These are phyloP conservation scores for Canariomyces notabilis DNA, from an alignment of 2,329 filamentous ascomycete genomes.

Conservation along the genomic window DNA sequence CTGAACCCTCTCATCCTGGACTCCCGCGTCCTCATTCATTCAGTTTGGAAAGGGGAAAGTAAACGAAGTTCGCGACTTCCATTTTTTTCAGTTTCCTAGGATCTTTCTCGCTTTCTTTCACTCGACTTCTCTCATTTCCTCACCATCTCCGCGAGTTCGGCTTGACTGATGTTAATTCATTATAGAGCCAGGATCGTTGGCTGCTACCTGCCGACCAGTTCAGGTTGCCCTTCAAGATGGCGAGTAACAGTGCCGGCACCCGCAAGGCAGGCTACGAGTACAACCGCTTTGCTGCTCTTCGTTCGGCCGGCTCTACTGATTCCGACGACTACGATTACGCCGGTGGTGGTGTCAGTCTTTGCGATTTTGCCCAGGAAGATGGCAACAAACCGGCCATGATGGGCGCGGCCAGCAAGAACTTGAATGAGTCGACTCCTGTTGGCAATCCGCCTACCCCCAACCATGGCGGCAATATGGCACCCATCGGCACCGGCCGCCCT, in stretches of 20 bases:
- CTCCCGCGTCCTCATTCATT: too few relatives aligned
- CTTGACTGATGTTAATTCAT: slow-evolving; percentile 2
- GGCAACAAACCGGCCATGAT: not conserved
- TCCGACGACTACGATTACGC: slow-evolving; percentile 8
- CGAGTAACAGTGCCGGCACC: not conserved
- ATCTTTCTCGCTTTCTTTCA: too few relatives aligned
- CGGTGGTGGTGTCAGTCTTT: slow-evolving; percentile 15
- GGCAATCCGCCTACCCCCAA: not conserved
- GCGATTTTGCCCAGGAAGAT: slow-evolving; percentile 12
- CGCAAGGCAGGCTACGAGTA: not conserved
- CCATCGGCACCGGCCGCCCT: slow-evolving; percentile 11
- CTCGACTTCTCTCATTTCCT: too few relatives aligned
- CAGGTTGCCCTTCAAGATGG: not conserved
- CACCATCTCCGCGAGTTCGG: not conserved
- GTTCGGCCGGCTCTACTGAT: not conserved
- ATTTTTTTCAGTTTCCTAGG: too few relatives aligned
- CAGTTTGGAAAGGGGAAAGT: too few relatives aligned
- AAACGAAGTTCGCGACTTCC: too few relatives aligned
- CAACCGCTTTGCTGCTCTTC: slow-evolving; percentile 1
- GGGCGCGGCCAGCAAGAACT: not conserved
- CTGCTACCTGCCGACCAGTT: too few relatives aligned
- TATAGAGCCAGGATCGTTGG: not conserved
- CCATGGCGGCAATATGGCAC: slow-evolving; percentile 9
- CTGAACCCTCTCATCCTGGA: too few relatives aligned
- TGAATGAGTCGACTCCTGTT: not conserved